Conservation (phyloP, 495 filamentous ascomycete species). For the Xylaria palmicola region DNA sequence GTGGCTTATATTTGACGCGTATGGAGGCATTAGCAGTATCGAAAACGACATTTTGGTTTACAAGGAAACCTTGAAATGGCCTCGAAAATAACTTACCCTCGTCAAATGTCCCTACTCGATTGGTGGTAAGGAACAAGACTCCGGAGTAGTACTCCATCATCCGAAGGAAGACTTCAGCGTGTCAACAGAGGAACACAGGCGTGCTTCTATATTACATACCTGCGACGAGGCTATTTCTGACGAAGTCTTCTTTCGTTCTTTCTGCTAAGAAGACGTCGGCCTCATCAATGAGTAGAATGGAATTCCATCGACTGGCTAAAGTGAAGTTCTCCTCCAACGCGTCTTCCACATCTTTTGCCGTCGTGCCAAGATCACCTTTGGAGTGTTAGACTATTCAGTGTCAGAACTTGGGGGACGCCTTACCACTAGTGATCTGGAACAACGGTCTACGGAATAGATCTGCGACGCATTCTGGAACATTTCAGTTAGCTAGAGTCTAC, state of each 20-base stretch:
- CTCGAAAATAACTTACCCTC: no score
- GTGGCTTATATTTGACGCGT: no score
- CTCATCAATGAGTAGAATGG: slow-evolving; percentile 56
- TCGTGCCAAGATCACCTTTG: slow-evolving; percentile 8
- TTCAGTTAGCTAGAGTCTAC: background rate
- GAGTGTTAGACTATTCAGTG: background rate
- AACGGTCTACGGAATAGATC: slow-evolving; percentile 28
- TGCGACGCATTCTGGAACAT: slow-evolving; percentile 26
- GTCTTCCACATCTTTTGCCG: slow-evolving; percentile 34
- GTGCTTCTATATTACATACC: slow-evolving; percentile 22
- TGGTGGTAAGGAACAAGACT: slow-evolving; percentile 54
- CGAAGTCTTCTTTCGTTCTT: slow-evolving; percentile 40
- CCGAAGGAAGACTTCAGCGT: background rate
- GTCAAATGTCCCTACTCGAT: slow-evolving; percentile 49
- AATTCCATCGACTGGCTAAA: slow-evolving; percentile 46
- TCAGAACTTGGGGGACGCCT: background rate
- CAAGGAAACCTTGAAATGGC: no score
- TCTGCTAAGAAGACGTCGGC: slow-evolving; percentile 56
- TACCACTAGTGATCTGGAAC: slow-evolving; percentile 35
- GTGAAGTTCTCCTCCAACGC: slow-evolving; percentile 42
- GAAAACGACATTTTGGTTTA: no score
- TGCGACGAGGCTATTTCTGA: slow-evolving; percentile 45
- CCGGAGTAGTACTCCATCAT: slow-evolving; percentile 54
- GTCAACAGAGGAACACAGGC: slow-evolving; percentile 4
- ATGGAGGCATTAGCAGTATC: no score